Evolutionary conservation across 1,284 basidiomycete species (phyloP), one percentile per base, ranked within the genome.

Genomic region (Singerocomus inundabilis): DNA sequence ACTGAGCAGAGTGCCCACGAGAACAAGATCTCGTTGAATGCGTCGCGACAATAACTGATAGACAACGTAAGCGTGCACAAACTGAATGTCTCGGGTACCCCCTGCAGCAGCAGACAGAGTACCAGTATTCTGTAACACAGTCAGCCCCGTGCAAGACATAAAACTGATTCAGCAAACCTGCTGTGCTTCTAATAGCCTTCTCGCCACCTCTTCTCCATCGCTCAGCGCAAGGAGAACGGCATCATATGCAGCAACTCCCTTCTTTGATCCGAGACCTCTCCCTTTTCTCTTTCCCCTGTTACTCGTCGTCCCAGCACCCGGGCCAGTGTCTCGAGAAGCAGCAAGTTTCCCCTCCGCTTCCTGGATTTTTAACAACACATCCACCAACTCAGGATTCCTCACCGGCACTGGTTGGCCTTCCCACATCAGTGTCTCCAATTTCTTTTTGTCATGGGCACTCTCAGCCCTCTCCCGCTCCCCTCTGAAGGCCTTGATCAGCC

Each of bases 381-480:
- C 90, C 44, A 98, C 93, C 44, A 99, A 73, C 71, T 99, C 94
- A 0, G 93, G 91, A 60, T 88, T 93, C 48, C 94, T 81, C 40
- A 98, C 79, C 15, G 93, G 92, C 8, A 98, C 83, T 4, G 82
- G 80, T 59, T 88, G 80, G 10, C 83, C 91, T 53, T 93, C 91
- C 89, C 94, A 98, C 5, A 76, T 61, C 41, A 96, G 70, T 47
- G 80, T 73, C 48, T 75, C 71, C 37, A 91, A 69, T 60, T 75
- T 81, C 58, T 76, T 79, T 61, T 75, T 77, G 32, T 70, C 74
- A n/a, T 70, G 69, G 35, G 70, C 74, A 51, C 72, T 72, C 44
- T 69, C 72, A 21, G 60, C 64, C 2, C 55, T 60, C 30, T 65
- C 69, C 13, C 65, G 72, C 51, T 81, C 79, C 35, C 62, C 65